Evolutionary conservation across 306 rosid genomes (phyloP), one percentile per base, ranked within the genome.

Genomic region (Cucumis cinereus): DNA sequence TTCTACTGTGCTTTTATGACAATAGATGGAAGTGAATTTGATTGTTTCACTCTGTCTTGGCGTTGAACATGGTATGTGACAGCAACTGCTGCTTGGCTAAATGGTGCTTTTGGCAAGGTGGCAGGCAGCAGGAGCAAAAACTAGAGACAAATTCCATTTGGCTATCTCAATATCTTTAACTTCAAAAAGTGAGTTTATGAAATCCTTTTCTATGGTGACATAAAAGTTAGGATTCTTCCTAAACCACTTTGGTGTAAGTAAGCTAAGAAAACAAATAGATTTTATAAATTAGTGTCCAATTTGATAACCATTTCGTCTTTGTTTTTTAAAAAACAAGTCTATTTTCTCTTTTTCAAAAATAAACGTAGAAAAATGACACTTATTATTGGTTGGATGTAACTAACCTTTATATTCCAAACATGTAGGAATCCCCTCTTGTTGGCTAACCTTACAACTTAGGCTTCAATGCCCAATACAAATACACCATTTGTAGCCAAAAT

Each of bases 101-200:
- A 89, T 78, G 97, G 96, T 75, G 97, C 99, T 72, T 94, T 94
- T 76, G 82, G 86, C 77, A 92, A 87, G 85, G 95, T 90, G 98
- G 41, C 92, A 91, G 49, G 90, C 81, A 72, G 97, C 98, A 3
- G 84, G 97, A 55, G 56, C 97, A 14, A 94, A 90, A 86, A 94
- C 97, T 23, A 89, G 98, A 88, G 98, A 90, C 52, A 94, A 87
- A 80, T 90, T 91, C 83, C 83, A 89, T 75, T 28, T 85, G 78
- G 97, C 96, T 19, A 88, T 94, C 75, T 86, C 98, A 66, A 91
- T 90, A n/a, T n/a, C n/a, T 88, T 80, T 94, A 82, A 82, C 89
- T 7, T 70, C 92, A 3, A 91, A 91, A 90, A 97, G 97, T 91
- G 71, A 41, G 86, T 85, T 75, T 75, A 66, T 33, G 73, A 60